Evolutionary conservation across 2,329 filamentous ascomycete genomes (phyloP).

Genomic region (Colletotrichum sp.): DNA sequence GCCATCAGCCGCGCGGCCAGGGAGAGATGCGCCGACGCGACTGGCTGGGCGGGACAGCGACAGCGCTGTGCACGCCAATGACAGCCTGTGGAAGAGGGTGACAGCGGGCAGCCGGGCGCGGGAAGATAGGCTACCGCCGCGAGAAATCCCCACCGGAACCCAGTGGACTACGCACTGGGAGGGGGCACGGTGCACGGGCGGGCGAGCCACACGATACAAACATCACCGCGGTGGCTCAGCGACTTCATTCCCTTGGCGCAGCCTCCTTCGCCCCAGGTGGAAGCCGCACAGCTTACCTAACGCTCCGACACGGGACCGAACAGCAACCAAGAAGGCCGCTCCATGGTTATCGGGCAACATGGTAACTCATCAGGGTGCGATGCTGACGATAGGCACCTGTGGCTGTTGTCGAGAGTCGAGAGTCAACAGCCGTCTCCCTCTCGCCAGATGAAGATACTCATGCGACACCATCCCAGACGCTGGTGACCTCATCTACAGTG

Average conservation of each 20-base stretch:
- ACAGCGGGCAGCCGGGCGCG: not conserved
- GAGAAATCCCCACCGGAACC: not conserved
- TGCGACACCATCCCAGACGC: not conserved
- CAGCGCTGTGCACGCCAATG: not conserved
- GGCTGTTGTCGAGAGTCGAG: not conserved
- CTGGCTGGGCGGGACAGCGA: conserved; percentile 7
- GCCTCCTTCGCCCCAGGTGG: not conserved
- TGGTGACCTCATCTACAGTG: not conserved
- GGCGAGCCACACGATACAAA: conserved; percentile 8
- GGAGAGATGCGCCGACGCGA: conserved; percentile 15
- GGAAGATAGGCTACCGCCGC: not conserved
- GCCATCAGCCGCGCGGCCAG: conserved; percentile 14
- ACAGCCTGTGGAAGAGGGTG: not conserved
- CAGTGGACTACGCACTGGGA: not conserved
- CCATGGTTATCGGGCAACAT: not conserved
- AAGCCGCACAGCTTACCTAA: not conserved
- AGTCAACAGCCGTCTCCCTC: not conserved
- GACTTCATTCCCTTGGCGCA: not conserved
- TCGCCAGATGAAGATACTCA: not conserved
- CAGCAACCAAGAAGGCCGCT: not conserved
- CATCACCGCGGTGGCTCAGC: conserved; percentile 9
- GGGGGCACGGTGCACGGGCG: not conserved
- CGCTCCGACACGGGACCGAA: conserved; percentile 9
- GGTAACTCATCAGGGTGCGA: not conserved
- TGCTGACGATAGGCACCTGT: not conserved